Evolutionary conservation across 805 yeast species (phyloP).

Genomic region (Zygoascus flipseniorum): DNA sequence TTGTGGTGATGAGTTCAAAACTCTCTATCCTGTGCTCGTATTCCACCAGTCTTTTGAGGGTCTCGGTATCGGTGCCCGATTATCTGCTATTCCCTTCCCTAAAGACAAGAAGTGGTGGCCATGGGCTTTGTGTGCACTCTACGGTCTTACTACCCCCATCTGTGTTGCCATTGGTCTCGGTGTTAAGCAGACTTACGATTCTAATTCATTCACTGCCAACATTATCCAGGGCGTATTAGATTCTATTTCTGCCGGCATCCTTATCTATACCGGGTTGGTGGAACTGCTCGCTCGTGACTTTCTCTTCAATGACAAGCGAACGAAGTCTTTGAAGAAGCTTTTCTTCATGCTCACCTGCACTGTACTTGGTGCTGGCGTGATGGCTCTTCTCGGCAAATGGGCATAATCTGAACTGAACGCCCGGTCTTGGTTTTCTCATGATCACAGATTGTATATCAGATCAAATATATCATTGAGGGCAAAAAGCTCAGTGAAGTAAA

Average conservation of each 20-base stretch:
- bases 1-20: constrained; percentile 53
- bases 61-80: constrained; percentile 65
- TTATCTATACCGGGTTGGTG: constrained; percentile 64
- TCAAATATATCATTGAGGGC: too few relatives aligned
- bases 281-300: constrained; percentile 72
- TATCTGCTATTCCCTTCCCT: constrained; percentile 54
- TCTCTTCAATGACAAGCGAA: constrained; percentile 36
- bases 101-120: constrained; percentile 39
- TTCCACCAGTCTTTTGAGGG: constrained; percentile 80
- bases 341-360: constrained; percentile 34
- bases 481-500: too few relatives aligned
- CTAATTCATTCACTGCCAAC: constrained; percentile 44
- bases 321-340: constrained; percentile 36
- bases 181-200: constrained; percentile 49
- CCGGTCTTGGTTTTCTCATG: too few relatives aligned
- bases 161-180: constrained; percentile 71
- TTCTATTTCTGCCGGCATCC: constrained; percentile 62
- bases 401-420: constrained; percentile 42
- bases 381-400: constrained; percentile 75
- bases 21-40: constrained; percentile 55
- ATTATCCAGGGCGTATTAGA: constrained; percentile 59
- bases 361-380: constrained; percentile 54
- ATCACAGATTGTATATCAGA: too few relatives aligned
- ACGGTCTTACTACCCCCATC: constrained; percentile 57
- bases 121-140: constrained; percentile 41